These are phyloP conservation scores for Aspergillus pseudoviridinutans DNA, from an alignment of 2,329 filamentous ascomycete species.

Conservation along the genomic window DNA sequence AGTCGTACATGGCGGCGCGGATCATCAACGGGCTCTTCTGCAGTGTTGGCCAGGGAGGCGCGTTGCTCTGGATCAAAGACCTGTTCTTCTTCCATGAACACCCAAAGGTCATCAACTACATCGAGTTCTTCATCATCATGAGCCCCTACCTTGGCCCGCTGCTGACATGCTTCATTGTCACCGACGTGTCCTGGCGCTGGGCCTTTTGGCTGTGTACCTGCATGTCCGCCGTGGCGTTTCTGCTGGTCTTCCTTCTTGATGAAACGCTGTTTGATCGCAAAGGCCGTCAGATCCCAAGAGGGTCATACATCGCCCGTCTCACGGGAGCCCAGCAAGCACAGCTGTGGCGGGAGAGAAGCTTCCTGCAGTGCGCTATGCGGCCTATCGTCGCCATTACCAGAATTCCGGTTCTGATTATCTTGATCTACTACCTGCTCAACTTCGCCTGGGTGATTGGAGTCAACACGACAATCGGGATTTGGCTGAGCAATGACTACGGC, in stretches of 20 bases:
- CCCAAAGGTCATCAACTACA: conserved; percentile 32
- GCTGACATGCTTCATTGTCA: conserved; percentile 49
- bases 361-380: conserved; percentile 40
- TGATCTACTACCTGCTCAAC: conserved; percentile 30
- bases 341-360: conserved; percentile 31
- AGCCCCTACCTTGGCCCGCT: conserved; percentile 39
- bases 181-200: conserved; percentile 31
- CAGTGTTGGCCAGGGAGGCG: conserved; percentile 36
- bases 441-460: conserved; percentile 49
- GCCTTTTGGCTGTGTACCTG: conserved; percentile 25
- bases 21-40: conserved; percentile 49
- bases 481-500: conserved; percentile 47
- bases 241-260: conserved; percentile 20
- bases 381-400: conserved; percentile 36
- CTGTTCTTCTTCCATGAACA: conserved; percentile 59
- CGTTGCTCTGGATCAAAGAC: conserved; percentile 54
- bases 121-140: conserved; percentile 39
- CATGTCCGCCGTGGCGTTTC: conserved; percentile 19
- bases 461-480: conserved; percentile 52
- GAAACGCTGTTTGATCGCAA: conserved; percentile 27
- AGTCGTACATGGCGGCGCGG: conserved; percentile 48
- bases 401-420: conserved; percentile 25
- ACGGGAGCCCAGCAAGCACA: conserved; percentile 26
- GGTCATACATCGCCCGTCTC: conserved; percentile 12
- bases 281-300: not conserved